These are phyloP conservation scores for Xylaria scruposa DNA, from an alignment of 495 filamentous ascomycete species.

Conservation along the genomic window DNA sequence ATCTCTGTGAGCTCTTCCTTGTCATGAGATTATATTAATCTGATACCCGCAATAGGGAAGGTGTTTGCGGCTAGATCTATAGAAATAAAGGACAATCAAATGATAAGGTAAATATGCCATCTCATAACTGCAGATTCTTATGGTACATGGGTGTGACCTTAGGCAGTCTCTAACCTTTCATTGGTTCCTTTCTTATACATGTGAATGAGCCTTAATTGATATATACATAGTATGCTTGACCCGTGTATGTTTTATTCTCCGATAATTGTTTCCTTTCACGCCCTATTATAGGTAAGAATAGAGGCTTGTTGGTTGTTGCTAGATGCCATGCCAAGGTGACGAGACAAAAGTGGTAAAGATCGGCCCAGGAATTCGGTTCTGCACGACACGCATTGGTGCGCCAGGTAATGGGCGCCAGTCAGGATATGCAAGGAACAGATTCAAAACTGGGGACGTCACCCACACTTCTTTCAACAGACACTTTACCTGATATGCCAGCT, in stretches of 20 bases:
- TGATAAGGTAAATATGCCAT: background rate
- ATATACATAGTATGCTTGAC: background rate
- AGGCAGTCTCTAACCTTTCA: background rate
- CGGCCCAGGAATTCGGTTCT: conserved; percentile 6
- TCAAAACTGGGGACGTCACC: background rate
- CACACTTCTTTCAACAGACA: background rate
- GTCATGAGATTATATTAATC: background rate
- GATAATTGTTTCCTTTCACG: background rate
- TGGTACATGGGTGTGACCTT: background rate
- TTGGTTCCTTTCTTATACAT: background rate
- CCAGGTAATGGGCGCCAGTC: conserved; percentile 1
- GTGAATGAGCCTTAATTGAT: conserved; percentile 1
- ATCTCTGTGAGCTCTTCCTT: background rate
- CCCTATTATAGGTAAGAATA: background rate
- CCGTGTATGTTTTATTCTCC: background rate
- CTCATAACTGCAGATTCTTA: background rate
- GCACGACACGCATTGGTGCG: conserved; percentile 16
- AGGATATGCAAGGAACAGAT: conserved; percentile 22
- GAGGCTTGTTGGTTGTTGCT: conserved; percentile 1
- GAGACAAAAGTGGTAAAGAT: background rate
- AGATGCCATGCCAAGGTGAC: background rate
- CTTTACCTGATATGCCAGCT: conserved; percentile 23
- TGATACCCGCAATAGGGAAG: background rate
- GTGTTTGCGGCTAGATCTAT: background rate
- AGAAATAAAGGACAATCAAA: background rate